phyloP scores from a whole-genome alignment of 768 basidiomycete species.

The Phanerochaete carnosa region DNA sequence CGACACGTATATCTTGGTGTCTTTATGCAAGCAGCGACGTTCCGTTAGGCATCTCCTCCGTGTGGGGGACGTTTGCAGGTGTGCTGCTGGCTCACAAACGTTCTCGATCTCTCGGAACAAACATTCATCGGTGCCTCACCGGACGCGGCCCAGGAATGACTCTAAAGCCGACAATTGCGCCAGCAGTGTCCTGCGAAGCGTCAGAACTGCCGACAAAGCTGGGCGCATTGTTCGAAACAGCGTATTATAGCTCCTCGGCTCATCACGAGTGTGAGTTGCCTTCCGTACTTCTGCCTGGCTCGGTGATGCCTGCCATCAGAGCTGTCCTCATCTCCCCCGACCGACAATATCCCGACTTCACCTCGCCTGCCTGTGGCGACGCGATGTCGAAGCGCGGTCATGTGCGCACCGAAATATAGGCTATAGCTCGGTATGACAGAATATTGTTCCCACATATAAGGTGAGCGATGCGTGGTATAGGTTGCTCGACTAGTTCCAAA shows the following conservation, averaged over 20 bases:
- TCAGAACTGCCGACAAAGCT: not conserved
- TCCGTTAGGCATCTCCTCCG: not conserved
- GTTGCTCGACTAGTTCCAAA: not conserved
- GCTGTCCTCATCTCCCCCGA: not conserved
- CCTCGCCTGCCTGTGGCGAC: not conserved
- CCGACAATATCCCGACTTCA: slow-evolving; percentile 11
- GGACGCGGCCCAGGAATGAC: not conserved
- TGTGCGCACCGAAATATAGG: slow-evolving; percentile 10
- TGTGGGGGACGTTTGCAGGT: not conserved
- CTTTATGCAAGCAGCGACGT: not conserved
- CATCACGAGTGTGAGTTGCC: slow-evolving; percentile 3
- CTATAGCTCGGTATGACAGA: slow-evolving; percentile 13
- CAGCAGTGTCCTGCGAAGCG: not conserved
- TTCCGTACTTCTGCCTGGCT: slow-evolving; percentile 8
- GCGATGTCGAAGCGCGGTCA: not conserved
- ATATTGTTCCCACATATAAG: not conserved
- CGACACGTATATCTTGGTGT: not conserved
- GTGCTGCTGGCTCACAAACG: not conserved
- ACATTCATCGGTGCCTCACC: not conserved
- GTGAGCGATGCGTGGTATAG: not conserved
- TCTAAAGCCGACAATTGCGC: not conserved
- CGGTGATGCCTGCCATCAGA: not conserved
- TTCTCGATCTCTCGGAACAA: not conserved
- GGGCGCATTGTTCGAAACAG: not conserved
- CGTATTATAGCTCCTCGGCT: not conserved